Base-by-base conservation (phyloP, 2,329 filamentous ascomycete species). In the Tolypocladium nubicola region DNA sequence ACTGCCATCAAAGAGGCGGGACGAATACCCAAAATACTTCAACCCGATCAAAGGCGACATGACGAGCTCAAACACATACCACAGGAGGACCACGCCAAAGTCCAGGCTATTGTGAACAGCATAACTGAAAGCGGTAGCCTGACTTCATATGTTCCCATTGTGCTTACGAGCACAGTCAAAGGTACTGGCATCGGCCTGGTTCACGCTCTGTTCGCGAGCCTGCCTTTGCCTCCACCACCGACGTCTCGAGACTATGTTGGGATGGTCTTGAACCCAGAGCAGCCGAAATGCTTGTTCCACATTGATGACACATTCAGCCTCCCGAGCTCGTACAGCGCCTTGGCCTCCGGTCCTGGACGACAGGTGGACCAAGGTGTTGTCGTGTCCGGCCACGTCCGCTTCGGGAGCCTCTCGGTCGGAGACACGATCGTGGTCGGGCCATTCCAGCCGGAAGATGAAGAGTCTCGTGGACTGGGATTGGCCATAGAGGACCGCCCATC, bases 251-350 rank as follows among this genome's bases (percentile, higher is more conserved):
- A 85, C 62, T 82, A 78, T 59, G 72, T 79, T n/a, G 79, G 80
- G 1, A 74, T 75, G 47, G 75, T 75, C 1, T 66, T 84, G 56
- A 84, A 84, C 58, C 82, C 83, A 0, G 78, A 84, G 58, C 79
- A 82, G 57, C 82, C 84, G 1, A 75, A 76, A 5, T 82, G 82
- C 39, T 74, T 97, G 2, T 97, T 97, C 66, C 89, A 97, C 66
- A 82, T 97, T 30, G 93, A 97, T 67, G 93, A 97, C 64, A 85
- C 91, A 1, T 97, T 96, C 70, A 88, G 82, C 58, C 81, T 92
- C 16, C 82, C 87, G 1, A 80, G 82, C 1, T 83, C 84, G 1
- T 85, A 84, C 61, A 60, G 60, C 64, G 60, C 54, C 13, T 55
- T 67, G 41, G 56, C 62, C 26, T 62, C 61, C 8, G 59, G 57